These are phyloP conservation scores for Leccinum boreale DNA, from an alignment of 768 basidiomycete genomes.

Conservation along the genomic window DNA sequence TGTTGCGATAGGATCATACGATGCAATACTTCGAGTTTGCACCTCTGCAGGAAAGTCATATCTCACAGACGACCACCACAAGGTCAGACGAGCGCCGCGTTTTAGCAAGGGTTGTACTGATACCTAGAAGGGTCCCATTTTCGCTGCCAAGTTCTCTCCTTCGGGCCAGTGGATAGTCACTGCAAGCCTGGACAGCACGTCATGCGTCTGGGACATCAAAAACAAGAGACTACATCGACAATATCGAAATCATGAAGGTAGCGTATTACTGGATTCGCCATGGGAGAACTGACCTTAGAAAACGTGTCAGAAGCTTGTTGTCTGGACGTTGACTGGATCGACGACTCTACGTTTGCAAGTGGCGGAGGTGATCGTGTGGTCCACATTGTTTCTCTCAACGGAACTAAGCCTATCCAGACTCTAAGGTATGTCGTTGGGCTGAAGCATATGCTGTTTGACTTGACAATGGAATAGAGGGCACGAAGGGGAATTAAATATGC, in stretches of 20 bases:
- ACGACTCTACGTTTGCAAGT: constrained; percentile 65
- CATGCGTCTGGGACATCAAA: constrained; percentile 75
- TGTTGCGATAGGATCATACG: constrained; percentile 77
- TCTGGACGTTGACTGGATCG: constrained; percentile 78
- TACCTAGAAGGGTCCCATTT: constrained; percentile 67
- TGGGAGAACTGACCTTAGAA: constrained; percentile 4
- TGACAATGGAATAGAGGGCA: constrained; percentile 53
- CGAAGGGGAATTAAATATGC: constrained; percentile 71
- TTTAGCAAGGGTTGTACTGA: constrained; percentile 13
- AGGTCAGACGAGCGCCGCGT: constrained; percentile 41
- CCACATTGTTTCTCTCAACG: constrained; percentile 56
- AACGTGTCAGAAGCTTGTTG: constrained; percentile 56
- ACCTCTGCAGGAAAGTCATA: constrained; percentile 59
- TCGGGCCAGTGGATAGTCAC: constrained; percentile 71
- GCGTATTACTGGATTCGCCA: constrained; percentile 6
- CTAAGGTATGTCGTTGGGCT: constrained; percentile 47
- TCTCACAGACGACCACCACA: constrained; percentile 59
- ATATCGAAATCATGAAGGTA: constrained; percentile 66
- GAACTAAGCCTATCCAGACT: constrained; percentile 53
- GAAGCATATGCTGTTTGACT: not conserved
- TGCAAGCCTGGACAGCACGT: constrained; percentile 73
- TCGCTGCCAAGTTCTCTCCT: constrained; percentile 73
- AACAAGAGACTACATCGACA: constrained; percentile 59
- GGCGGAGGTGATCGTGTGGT: constrained; percentile 69
- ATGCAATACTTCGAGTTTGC: constrained; percentile 66